Evolutionary conservation across 768 basidiomycete species (phyloP).

Genomic region (Phaeolepiota aurea): DNA sequence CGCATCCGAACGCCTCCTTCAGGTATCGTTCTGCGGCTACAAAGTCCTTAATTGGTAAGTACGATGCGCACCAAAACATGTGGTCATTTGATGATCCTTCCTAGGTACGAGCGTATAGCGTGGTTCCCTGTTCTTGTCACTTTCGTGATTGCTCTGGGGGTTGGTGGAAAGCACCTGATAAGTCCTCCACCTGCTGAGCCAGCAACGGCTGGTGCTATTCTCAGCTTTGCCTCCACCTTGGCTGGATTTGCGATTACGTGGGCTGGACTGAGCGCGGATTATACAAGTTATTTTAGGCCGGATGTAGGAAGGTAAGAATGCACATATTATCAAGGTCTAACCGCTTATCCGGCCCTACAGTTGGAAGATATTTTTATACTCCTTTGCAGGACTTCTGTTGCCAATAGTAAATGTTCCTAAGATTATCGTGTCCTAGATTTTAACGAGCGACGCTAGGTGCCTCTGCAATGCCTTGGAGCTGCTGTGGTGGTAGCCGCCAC

Average conservation of each 20-base stretch:
- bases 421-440: background rate
- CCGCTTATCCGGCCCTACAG: too few relatives aligned
- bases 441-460: slow-evolving; percentile 20
- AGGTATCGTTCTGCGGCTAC: slow-evolving; percentile 54
- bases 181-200: slow-evolving; percentile 38
- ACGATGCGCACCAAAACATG: background rate
- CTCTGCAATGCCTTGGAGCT: slow-evolving; percentile 45
- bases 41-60: slow-evolving; percentile 35
- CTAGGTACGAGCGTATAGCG: slow-evolving; percentile 58
- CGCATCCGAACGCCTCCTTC: background rate
- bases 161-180: slow-evolving; percentile 64
- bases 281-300: slow-evolving; percentile 60
- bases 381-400: slow-evolving; percentile 61
- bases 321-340: too few relatives aligned
- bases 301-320: slow-evolving; percentile 44
- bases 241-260: slow-evolving; percentile 70
- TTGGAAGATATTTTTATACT: slow-evolving; percentile 55
- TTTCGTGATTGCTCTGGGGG: slow-evolving; percentile 61
- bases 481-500: slow-evolving; percentile 53
- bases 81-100: background rate
- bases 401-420: slow-evolving; percentile 40
- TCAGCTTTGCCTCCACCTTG: slow-evolving; percentile 62
- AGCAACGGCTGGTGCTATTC: slow-evolving; percentile 42
- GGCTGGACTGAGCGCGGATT: slow-evolving; percentile 58
- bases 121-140: slow-evolving; percentile 78